phyloP scores from a whole-genome alignment of 2,329 filamentous ascomycete species.

The Cladosporium velox region DNA sequence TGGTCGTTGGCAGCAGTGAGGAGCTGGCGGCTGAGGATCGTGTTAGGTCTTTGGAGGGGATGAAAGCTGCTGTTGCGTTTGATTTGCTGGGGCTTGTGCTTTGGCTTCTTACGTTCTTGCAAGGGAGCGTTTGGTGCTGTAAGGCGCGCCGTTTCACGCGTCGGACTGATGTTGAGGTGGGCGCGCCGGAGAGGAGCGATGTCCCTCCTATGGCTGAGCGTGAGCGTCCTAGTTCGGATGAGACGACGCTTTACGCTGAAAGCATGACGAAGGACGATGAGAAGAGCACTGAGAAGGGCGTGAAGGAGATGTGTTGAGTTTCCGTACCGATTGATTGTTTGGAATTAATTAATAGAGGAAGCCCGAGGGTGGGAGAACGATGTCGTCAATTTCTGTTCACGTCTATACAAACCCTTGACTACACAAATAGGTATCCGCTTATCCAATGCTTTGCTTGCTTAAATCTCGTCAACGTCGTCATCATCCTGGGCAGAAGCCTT shows the following conservation, averaged over 20 bases:
- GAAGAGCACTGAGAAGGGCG: not conserved
- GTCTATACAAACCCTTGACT: conserved; percentile 12
- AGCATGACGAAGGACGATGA: not conserved
- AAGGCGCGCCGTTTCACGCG: conserved; percentile 1
- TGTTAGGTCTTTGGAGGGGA: not conserved
- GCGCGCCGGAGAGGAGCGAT: not conserved
- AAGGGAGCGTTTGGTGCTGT: conserved; percentile 5
- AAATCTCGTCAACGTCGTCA: conserved; percentile 40
- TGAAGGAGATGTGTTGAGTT: not conserved
- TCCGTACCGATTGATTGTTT: not conserved
- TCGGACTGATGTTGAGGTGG: not conserved
- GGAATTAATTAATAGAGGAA: not conserved
- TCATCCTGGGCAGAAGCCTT: conserved; percentile 34
- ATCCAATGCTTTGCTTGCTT: conserved; percentile 15
- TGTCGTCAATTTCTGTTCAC: conserved; percentile 9
- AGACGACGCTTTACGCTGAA: conserved; percentile 1
- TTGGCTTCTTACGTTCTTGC: conserved; percentile 7
- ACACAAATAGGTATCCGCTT: conserved; percentile 20
- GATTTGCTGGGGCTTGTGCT: conserved; percentile 8
- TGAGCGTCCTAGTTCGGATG: not conserved
- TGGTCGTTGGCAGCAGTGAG: not conserved
- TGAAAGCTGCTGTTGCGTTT: conserved; percentile 12
- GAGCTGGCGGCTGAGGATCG: not conserved
- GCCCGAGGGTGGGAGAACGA: not conserved
- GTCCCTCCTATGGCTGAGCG: not conserved